These are phyloP conservation scores for Acer saccharum DNA, from an alignment of 345 rosid species.

Conservation along the genomic window DNA sequence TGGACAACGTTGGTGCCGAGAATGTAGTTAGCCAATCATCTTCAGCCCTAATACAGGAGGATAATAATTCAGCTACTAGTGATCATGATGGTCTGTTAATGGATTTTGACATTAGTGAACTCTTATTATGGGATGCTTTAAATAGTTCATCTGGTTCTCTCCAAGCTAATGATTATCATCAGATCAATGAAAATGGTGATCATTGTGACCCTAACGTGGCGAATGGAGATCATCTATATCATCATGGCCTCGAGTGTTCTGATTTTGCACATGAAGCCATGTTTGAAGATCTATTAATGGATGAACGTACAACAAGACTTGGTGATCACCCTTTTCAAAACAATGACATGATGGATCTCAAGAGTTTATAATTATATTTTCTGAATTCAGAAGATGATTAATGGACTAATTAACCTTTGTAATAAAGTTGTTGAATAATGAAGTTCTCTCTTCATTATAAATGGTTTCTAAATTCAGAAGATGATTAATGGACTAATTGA, in stretches of 20 bases:
- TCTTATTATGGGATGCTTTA: slow-evolving; percentile 1
- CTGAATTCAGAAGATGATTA: neutral
- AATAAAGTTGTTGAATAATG: no score
- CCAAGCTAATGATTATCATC: neutral
- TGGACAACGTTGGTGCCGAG: neutral
- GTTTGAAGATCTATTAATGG: neutral
- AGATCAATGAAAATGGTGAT: slow-evolving; percentile 3
- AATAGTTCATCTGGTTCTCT: neutral
- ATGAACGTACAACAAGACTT: neutral
- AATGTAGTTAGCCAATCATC: neutral
- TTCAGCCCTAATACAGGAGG: neutral
- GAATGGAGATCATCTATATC: neutral
- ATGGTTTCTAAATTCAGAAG: no score
- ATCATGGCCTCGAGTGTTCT: neutral
- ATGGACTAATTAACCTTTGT: neutral
- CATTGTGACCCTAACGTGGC: neutral
- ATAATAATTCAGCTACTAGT: slow-evolving; percentile 2
- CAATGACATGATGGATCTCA: slow-evolving; percentile 9
- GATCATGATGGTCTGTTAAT: neutral
- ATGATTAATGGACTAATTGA: no score
- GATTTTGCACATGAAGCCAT: neutral
- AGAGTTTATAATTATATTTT: slow-evolving; percentile 1
- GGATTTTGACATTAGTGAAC: slow-evolving; percentile 17
- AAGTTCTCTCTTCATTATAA: no score
- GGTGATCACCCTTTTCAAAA: slow-evolving; percentile 6